Base-by-base conservation (phyloP, 371 early-diverging fungal genomes). In the Syncephalastrum sp. region DNA sequence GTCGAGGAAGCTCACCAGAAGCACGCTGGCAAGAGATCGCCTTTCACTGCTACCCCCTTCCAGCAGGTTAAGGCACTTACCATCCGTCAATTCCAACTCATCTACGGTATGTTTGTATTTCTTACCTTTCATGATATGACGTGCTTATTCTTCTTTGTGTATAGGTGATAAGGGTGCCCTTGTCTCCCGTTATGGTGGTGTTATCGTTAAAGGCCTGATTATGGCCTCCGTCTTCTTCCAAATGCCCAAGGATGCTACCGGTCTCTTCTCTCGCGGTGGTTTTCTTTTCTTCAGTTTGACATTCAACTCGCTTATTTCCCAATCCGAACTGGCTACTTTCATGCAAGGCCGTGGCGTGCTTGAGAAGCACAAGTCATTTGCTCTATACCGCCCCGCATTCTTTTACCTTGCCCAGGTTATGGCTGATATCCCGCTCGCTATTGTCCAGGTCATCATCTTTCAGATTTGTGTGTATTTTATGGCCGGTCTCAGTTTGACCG, bases 331-430 rank as follows among this genome's bases (percentile, higher is more conserved):
- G 47, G 78, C 82, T 5, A 68, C 68, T 27, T 74, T 77, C 50
- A 68, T 84, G 67, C 67, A 74, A 41, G 87, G 83, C 23, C 83
- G 88, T 17, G 79, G 75, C 33, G 71, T 87, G 15, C 78, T 72
- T n/a, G 84, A 85, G 63, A 89, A 87, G 65, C 87, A 87, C 70
- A 84, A 85, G 60, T 73, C 69, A 7, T 80, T 75, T 65, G 86
- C 86, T 5, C 59, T 89, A 50, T 87, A 87, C 58, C 79, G 79
- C 23, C 86, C 88, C 8, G 71, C 81, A 3, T 82, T 84, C 0
- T 77, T 77, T 51, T 84, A 82, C 50, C 49, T 87, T 57, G 81
- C 87, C 8, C 83, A 86, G 65, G 75, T 81, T 3, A 67, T 70
- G 51, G 65, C 71, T 44, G 75, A 72, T 66, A 57, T 77, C 33